Evolutionary conservation across 179 eudicot genomes (phyloP).

Genomic region (Beta lomatogona): DNA sequence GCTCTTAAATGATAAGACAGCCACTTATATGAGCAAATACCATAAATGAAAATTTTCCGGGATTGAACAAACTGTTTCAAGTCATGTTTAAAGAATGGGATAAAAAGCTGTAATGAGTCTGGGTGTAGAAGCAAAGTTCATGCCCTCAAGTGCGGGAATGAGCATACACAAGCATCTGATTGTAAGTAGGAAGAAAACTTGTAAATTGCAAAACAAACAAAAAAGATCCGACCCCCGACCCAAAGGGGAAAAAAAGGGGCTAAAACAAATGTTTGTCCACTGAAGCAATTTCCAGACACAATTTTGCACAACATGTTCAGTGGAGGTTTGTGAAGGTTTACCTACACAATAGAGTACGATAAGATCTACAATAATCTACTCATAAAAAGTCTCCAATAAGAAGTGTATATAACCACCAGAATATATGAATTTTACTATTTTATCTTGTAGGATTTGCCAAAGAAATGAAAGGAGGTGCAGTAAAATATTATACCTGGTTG

Average conservation of each 20-base stretch:
- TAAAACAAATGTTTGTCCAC: neutral
- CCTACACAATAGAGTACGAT: too few relatives aligned
- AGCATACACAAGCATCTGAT: neutral
- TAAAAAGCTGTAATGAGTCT: neutral
- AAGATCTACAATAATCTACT: too few relatives aligned
- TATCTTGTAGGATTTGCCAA: neutral
- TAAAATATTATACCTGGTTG: constrained; percentile 63
- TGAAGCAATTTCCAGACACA: too few relatives aligned
- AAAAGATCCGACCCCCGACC: neutral
- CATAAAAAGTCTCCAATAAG: neutral
- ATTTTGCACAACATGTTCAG: neutral
- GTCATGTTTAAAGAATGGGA: neutral
- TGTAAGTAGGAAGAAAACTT: neutral
- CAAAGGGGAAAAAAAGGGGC: neutral
- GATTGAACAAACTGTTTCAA: neutral
- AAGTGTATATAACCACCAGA: neutral
- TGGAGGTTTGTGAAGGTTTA: too few relatives aligned
- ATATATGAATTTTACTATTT: neutral
- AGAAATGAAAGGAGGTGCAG: neutral
- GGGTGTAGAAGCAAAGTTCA: neutral
- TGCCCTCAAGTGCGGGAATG: neutral
- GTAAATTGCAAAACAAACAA: neutral
- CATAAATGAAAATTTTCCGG: neutral
- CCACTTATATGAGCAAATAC: neutral
- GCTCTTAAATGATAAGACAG: neutral